Evolutionary conservation across 2,329 filamentous ascomycete genomes (phyloP).

Genomic region (Emmonsia crescens): DNA sequence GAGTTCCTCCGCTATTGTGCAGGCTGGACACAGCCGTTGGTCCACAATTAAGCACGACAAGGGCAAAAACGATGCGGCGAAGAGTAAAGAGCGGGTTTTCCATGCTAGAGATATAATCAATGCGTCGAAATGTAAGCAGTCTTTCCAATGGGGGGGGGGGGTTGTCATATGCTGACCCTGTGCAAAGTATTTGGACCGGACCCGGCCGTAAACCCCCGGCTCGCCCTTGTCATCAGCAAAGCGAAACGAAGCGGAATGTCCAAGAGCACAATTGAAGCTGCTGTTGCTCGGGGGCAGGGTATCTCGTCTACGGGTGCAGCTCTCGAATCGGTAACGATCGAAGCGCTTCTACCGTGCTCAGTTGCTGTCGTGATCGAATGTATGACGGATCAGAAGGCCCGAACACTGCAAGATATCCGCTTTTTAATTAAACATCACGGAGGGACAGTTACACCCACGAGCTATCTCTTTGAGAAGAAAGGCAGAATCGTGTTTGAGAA

Average conservation of each 20-base stretch:
- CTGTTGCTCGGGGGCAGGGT: slow-evolving; percentile 81
- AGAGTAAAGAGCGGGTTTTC: slow-evolving; percentile 57
- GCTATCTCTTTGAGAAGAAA: slow-evolving; percentile 74
- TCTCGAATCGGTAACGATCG: slow-evolving; percentile 68
- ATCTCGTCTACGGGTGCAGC: slow-evolving; percentile 61
- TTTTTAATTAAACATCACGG: slow-evolving; percentile 58
- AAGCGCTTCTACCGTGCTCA: slow-evolving; percentile 66
- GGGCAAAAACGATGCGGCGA: slow-evolving; percentile 65
- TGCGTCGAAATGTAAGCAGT: slow-evolving; percentile 58
- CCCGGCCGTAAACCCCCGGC: slow-evolving; percentile 60
- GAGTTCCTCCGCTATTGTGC: slow-evolving; percentile 33
- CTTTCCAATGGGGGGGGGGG: no score
- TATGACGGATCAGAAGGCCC: slow-evolving; percentile 70
- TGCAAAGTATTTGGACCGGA: slow-evolving; percentile 61
- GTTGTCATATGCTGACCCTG: slow-evolving; percentile 1
- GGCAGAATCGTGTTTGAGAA: slow-evolving; percentile 61
- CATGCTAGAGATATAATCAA: slow-evolving; percentile 64
- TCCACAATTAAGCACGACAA: slow-evolving; percentile 95
- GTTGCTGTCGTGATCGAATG: slow-evolving; percentile 72
- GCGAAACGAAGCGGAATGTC: slow-evolving; percentile 83
- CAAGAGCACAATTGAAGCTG: slow-evolving; percentile 71
- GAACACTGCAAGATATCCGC: slow-evolving; percentile 63
- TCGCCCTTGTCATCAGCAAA: slow-evolving; percentile 59
- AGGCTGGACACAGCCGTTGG: slow-evolving; percentile 82
- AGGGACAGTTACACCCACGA: slow-evolving; percentile 60